Evolutionary conservation across 495 filamentous ascomycete genomes (phyloP).

Genomic region (Xylaria scruposa): DNA sequence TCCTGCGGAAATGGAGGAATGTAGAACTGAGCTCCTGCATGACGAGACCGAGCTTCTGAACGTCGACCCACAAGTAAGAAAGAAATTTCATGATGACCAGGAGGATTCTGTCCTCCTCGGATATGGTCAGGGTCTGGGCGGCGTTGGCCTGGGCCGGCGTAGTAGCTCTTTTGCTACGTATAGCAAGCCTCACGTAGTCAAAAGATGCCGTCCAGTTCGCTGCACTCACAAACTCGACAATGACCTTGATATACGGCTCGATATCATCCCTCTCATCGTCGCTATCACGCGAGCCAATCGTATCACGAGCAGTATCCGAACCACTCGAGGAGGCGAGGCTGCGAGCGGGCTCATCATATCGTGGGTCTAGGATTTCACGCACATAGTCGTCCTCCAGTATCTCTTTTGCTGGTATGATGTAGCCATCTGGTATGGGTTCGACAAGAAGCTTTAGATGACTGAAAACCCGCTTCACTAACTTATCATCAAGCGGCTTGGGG

Average conservation of each 20-base stretch:
- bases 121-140: slow-evolving; percentile 47
- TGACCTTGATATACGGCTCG: slow-evolving; percentile 55
- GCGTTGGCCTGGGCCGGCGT: slow-evolving; percentile 45
- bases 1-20: slow-evolving; percentile 66
- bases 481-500: slow-evolving; percentile 47
- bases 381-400: slow-evolving; percentile 52
- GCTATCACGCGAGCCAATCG: slow-evolving; percentile 26
- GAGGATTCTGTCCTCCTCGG: slow-evolving; percentile 59
- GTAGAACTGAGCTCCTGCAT: slow-evolving; percentile 68
- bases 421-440: slow-evolving; percentile 56
- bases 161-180: slow-evolving; percentile 55
- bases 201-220: slow-evolving; percentile 65
- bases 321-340: slow-evolving; percentile 38
- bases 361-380: slow-evolving; percentile 39
- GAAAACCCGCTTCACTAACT: slow-evolving; percentile 50
- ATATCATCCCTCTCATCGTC: slow-evolving; percentile 44
- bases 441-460: slow-evolving; percentile 51
- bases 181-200: slow-evolving; percentile 57
- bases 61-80: slow-evolving; percentile 66
- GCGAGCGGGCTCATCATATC: slow-evolving; percentile 44
- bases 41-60: slow-evolving; percentile 61
- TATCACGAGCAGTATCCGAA: slow-evolving; percentile 52
- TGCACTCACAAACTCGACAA: slow-evolving; percentile 66
- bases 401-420: slow-evolving; percentile 52
- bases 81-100: slow-evolving; percentile 60